A percentile compares a stretch with the other conserved stretches of the same genome.
Conservation (phyloP, 805 yeast species). For the Pichia membranifaciens region DNA sequence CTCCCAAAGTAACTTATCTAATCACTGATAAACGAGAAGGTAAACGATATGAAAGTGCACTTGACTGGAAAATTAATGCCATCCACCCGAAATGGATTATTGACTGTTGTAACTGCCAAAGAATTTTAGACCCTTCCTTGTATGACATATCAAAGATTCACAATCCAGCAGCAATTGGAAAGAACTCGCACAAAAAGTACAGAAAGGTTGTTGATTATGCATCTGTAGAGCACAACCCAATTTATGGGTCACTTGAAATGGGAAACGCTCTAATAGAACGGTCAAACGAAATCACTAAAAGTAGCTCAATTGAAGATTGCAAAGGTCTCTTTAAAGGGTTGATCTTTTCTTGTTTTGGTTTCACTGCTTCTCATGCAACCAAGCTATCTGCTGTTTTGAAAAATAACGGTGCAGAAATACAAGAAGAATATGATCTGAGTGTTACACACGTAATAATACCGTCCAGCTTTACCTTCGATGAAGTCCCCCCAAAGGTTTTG, state of each 20-base stretch:
- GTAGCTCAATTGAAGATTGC: background rate
- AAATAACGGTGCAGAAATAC: conserved; percentile 22
- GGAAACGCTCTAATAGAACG: background rate
- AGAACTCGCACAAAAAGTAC: conserved; percentile 27
- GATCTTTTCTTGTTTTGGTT: conserved; percentile 35
- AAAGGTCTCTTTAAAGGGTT: conserved; percentile 35
- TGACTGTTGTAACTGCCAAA: conserved; percentile 41
- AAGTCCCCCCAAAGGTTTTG: conserved; percentile 17
- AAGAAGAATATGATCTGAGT: conserved; percentile 25
- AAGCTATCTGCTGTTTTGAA: conserved; percentile 18
- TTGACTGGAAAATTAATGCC: conserved; percentile 47
- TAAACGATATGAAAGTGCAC: conserved; percentile 44
- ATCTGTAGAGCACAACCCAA: conserved; percentile 2
- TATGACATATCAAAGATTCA: conserved; percentile 31
- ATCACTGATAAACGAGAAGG: conserved; percentile 49
- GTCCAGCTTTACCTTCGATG: conserved; percentile 15
- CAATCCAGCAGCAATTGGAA: conserved; percentile 19
- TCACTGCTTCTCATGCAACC: conserved; percentile 16
- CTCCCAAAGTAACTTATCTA: conserved; percentile 38
- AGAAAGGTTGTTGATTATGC: conserved; percentile 13
- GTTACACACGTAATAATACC: conserved; percentile 32
- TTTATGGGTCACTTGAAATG: background rate
- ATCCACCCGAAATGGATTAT: conserved; percentile 47
- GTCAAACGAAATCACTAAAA: background rate
- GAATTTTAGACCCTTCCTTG: conserved; percentile 35